A percentile compares a stretch with the other conserved stretches of the same genome.
Conservation (phyloP, 192 early-diverging fungal genomes). For the Dissophora globulifera region DNA sequence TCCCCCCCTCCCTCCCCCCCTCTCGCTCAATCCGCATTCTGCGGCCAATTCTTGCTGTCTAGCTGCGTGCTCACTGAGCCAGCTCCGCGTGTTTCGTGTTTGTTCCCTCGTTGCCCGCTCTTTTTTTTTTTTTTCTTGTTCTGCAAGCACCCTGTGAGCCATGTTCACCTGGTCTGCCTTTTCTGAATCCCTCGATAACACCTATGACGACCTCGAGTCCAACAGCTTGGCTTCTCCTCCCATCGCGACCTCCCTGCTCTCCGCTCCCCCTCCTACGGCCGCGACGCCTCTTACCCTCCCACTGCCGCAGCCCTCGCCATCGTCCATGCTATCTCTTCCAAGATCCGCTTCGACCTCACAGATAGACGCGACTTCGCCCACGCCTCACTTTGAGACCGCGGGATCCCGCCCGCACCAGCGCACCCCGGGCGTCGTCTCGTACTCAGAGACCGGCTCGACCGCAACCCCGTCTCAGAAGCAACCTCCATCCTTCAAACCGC, state of each 20-base stretch:
- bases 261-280: not conserved
- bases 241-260: not conserved
- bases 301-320: conserved; percentile 2
- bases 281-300: not conserved
- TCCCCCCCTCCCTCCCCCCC: not conserved
- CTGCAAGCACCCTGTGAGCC: not conserved
- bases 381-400: conserved; percentile 16
- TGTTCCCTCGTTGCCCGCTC: not conserved
- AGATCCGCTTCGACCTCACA: conserved; percentile 41
- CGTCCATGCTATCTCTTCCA: conserved; percentile 22
- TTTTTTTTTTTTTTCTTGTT: not conserved
- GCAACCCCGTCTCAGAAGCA: not conserved
- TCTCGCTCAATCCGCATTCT: not conserved
- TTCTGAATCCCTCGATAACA: conserved; percentile 47
- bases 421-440: conserved; percentile 6
- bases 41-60: too few relatives aligned
- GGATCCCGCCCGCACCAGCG: conserved; percentile 21
- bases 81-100: not conserved
- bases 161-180: conserved; percentile 50
- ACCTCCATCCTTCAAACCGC: not conserved
- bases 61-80: too few relatives aligned
- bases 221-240: conserved; percentile 10
- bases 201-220: conserved; percentile 44
- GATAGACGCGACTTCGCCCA: conserved; percentile 25
- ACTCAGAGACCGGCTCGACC: conserved; percentile 24